Percentiles rank a stretch among this genome's conserved stretches.
These are phyloP conservation scores for Pelargonium australe DNA, from an alignment of 441 rosid species.

Conservation along the genomic window DNA sequence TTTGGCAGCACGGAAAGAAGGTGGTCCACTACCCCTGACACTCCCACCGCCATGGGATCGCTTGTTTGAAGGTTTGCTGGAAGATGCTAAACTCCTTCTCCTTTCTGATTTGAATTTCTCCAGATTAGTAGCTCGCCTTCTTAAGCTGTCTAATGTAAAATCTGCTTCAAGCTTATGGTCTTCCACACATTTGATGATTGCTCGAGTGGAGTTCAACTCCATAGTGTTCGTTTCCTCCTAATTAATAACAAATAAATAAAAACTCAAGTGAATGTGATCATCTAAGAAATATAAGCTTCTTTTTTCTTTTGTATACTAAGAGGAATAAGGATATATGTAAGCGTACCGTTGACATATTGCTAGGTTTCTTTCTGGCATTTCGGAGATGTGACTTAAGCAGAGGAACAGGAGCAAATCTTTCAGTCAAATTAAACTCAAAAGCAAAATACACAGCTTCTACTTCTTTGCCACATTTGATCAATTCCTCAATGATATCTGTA, in stretches of 20 bases:
- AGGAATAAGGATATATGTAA: neutral
- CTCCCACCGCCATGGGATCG: constrained; percentile 30
- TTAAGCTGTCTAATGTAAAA: constrained; percentile 36
- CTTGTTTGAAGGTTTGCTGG: constrained; percentile 37
- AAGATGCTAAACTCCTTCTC: constrained; percentile 33
- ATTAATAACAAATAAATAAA: constrained; percentile 12
- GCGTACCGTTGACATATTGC: constrained; percentile 31
- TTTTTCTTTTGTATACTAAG: neutral
- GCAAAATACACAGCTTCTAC: constrained; percentile 56
- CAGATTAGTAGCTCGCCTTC: constrained; percentile 36
- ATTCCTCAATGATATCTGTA: constrained; percentile 46
- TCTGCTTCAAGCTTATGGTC: constrained; percentile 51
- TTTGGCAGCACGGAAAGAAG: constrained; percentile 39
- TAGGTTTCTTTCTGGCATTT: constrained; percentile 36
- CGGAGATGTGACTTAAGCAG: constrained; percentile 41
- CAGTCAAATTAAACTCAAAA: constrained; percentile 39
- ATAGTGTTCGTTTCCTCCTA: constrained; percentile 43
- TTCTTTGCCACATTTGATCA: constrained; percentile 47
- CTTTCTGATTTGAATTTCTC: constrained; percentile 40
- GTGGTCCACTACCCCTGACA: constrained; percentile 27
- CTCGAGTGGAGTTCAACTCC: constrained; percentile 45
- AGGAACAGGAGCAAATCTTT: constrained; percentile 41
- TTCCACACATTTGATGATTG: constrained; percentile 50
- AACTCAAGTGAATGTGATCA: neutral
- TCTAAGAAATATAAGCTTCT: neutral